These are phyloP conservation scores for Cladorrhinum sp. DNA, from an alignment of 2,329 filamentous ascomycete species.

Conservation along the genomic window DNA sequence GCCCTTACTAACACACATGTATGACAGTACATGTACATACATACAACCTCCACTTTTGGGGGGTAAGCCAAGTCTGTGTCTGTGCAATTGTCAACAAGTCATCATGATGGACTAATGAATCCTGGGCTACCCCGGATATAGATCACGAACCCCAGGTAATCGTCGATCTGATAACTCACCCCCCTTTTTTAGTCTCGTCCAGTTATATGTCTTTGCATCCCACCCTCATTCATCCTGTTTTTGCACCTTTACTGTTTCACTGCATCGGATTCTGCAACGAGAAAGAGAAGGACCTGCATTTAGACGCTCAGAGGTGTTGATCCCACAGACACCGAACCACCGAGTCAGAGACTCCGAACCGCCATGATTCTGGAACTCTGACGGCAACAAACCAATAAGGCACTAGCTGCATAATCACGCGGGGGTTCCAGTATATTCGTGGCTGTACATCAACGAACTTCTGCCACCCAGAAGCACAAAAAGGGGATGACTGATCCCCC, in stretches of 20 bases:
- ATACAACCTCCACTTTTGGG: not conserved
- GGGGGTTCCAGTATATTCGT: not conserved
- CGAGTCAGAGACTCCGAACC: not conserved
- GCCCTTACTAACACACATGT: not conserved
- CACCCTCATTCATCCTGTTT: not conserved
- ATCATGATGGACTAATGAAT: not conserved
- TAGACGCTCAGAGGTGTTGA: not conserved
- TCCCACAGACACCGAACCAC: not conserved
- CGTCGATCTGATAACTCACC: not conserved
- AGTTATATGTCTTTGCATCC: not conserved
- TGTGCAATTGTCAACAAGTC: not conserved
- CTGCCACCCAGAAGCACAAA: not conserved
- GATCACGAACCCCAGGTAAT: not conserved
- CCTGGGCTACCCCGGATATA: not conserved
- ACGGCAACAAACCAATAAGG: conserved; percentile 1
- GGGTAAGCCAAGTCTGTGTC: not conserved
- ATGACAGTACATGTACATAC: not conserved
- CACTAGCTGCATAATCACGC: not conserved
- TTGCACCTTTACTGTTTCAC: not conserved
- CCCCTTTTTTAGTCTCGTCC: not conserved
- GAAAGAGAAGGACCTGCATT: not conserved
- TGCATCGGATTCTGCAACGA: not conserved
- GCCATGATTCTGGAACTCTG: not conserved
- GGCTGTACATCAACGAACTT: not conserved
- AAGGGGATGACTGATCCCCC: not conserved